Evolutionary conservation across 805 yeast genomes (phyloP).

Genomic region (Kodamaea jinghongensis): DNA sequence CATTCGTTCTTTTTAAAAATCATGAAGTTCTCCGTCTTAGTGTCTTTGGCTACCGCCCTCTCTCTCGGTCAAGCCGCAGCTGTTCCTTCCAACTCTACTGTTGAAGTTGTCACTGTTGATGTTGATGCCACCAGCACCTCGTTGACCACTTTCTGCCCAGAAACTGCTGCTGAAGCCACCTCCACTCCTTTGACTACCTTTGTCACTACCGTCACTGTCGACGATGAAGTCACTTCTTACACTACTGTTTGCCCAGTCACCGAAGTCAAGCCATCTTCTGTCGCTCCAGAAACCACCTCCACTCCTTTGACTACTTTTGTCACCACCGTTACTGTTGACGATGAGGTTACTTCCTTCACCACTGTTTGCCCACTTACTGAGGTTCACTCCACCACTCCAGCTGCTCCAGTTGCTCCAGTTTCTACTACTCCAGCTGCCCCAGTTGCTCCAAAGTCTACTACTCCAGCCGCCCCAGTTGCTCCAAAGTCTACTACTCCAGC

Average conservation of each 20-base stretch:
- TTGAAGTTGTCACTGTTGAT: slow-evolving; percentile 13
- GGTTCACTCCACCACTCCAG: slow-evolving; percentile 10
- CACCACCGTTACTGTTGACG: slow-evolving; percentile 13
- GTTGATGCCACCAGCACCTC: slow-evolving; percentile 10
- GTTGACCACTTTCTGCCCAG: slow-evolving; percentile 22
- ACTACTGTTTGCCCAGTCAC: slow-evolving; percentile 15
- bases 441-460: slow-evolving; percentile 10
- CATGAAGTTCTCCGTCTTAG: slow-evolving; percentile 10
- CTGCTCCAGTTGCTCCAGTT: slow-evolving; percentile 7
- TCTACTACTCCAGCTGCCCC: slow-evolving; percentile 6
- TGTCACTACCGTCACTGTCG: slow-evolving; percentile 16
- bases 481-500: slow-evolving; percentile 8
- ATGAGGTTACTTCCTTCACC: slow-evolving; percentile 3
- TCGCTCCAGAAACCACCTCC: not conserved
- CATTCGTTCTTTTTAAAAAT: slow-evolving; percentile 11
- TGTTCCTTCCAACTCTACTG: slow-evolving; percentile 14
- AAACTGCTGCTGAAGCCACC: slow-evolving; percentile 17
- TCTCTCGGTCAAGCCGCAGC: slow-evolving; percentile 15
- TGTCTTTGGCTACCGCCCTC: slow-evolving; percentile 10
- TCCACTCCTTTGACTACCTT: slow-evolving; percentile 12
- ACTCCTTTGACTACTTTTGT: slow-evolving; percentile 5
- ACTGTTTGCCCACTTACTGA: slow-evolving; percentile 10
- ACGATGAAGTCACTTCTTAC: slow-evolving; percentile 14
- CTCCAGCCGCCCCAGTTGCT: slow-evolving; percentile 13
- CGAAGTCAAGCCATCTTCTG: slow-evolving; percentile 2